Base-by-base conservation (phyloP, 768 basidiomycete genomes). In the Podaxis sp. region DNA sequence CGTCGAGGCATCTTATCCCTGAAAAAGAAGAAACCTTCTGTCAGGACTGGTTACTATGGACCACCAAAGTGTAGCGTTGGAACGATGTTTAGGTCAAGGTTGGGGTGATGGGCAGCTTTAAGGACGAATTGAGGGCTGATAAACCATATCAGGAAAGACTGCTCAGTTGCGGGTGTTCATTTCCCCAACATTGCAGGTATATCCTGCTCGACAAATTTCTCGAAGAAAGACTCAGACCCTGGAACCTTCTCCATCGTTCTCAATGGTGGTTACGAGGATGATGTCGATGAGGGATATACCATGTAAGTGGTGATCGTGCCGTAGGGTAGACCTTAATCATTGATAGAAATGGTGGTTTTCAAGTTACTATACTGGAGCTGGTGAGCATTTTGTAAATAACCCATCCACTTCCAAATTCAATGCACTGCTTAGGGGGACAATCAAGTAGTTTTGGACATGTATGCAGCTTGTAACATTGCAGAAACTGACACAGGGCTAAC, bases 241-340 rank as follows among this genome's bases (percentile, higher is more conserved):
- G 81, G 80, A 1, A 79, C 80, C 1, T 77, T 70, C 62, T 81
- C 81, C 0, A 73, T 82, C 22, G 75, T 76, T 37, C 56, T 79
- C 2, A 79, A 77, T 13, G 72, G 74, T 4, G 73, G 75, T 2
- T 81, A 82, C 51, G 74, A 75, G 46, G 81, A 82, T 48, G 76
- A 82, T 63, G 33, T 59, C 2, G 81, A 81, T 56, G 53, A 73
- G 0, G 80, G 81, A 7, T 73, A 80, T 2, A 67, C 69, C 24
- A 67, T 80, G 79, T 80, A 62, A 57, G 76, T 70, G 10, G 37
- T 28, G 20, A 53, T 24, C 54, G 17, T 5, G 36, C 41, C 56
- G 24, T 20, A 1, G 10, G 26, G 22, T 28, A 7, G 24, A n/a
- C 49, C 22, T 56, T 44, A 3, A 26, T 28, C 20, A 17, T 41